phyloP scores from a whole-genome alignment of 768 basidiomycete genomes.

The Pleurotus tuoliensis region DNA sequence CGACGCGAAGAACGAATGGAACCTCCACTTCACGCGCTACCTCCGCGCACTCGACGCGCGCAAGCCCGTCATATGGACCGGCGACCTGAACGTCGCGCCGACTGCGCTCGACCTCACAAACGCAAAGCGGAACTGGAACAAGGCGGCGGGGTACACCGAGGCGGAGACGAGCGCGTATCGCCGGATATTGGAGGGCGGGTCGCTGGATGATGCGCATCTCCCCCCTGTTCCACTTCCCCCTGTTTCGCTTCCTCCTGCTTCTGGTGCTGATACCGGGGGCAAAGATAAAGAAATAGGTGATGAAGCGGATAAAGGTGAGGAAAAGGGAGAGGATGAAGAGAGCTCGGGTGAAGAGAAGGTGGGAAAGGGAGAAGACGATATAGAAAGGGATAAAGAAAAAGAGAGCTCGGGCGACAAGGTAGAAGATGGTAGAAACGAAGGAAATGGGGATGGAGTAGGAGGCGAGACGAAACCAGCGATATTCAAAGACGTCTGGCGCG shows the following conservation, averaged over 20 bases:
- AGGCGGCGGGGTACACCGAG: conserved; percentile 81
- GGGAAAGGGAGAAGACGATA: no score
- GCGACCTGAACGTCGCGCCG: conserved; percentile 85
- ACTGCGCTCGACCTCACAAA: conserved; percentile 65
- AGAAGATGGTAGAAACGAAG: conserved; percentile 27
- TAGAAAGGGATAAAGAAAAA: no score
- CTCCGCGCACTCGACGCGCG: conserved; percentile 69
- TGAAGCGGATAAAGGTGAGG: no score
- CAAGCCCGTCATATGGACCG: conserved; percentile 87
- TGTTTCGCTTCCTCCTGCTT: no score
- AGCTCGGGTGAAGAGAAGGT: no score
- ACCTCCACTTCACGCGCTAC: conserved; percentile 67
- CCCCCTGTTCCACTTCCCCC: no score
- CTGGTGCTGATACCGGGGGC: no score
- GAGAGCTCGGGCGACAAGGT: background rate
- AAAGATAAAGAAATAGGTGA: no score
- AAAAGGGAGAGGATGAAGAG: no score
- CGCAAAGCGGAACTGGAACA: conserved; percentile 79
- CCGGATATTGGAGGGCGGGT: conserved; percentile 55
- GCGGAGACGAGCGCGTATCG: conserved; percentile 75
- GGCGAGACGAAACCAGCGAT: no score
- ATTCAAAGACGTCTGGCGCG: conserved; percentile 82
- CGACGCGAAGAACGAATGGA: conserved; percentile 76
- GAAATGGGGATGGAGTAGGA: conserved; percentile 17
- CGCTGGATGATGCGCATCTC: background rate